Conservation (phyloP, 2,329 filamentous ascomycete genomes). For the Ceratocystis albifundus region DNA sequence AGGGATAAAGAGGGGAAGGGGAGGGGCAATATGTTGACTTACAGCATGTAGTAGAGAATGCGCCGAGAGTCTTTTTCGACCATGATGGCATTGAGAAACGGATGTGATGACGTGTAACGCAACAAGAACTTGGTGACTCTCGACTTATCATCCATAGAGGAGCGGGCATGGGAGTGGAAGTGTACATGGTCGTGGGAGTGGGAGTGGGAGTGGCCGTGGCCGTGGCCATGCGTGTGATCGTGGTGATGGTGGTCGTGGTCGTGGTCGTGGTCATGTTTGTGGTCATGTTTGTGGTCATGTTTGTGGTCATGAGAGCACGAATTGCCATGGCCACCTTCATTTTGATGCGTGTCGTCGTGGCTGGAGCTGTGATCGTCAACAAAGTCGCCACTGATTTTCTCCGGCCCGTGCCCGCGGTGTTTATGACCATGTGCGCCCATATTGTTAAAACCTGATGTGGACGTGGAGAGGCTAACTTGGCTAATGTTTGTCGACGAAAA, state of each 20-base stretch:
- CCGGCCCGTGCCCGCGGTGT: slow-evolving; percentile 5
- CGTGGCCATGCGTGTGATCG: slow-evolving; percentile 27
- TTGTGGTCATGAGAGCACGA: slow-evolving; percentile 25
- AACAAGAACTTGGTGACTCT: slow-evolving; percentile 62
- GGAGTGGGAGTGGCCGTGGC: slow-evolving; percentile 27
- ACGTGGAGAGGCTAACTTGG: neutral
- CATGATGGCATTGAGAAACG: slow-evolving; percentile 73
- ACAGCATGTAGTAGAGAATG: slow-evolving; percentile 96
- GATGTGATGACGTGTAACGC: slow-evolving; percentile 56
- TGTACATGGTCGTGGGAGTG: slow-evolving; percentile 29
- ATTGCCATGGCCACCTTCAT: slow-evolving; percentile 26
- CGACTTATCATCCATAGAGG: slow-evolving; percentile 35
- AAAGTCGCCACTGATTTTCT: slow-evolving; percentile 1
- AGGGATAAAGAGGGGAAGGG: neutral
- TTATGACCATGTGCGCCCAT: slow-evolving; percentile 11
- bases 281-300: slow-evolving; percentile 26
- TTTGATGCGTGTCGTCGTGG: slow-evolving; percentile 26
- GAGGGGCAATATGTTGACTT: slow-evolving; percentile 30
- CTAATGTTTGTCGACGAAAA: slow-evolving; percentile 7
- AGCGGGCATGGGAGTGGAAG: slow-evolving; percentile 26
- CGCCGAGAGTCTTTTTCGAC: slow-evolving; percentile 84
- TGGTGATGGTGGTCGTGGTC: slow-evolving; percentile 24
- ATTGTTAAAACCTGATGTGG: neutral
- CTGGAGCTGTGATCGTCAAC: slow-evolving; percentile 25
- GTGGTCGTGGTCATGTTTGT: slow-evolving; percentile 26